Evolutionary conservation across 2,329 filamentous ascomycete genomes (phyloP), one percentile per base, ranked within the genome.

Genomic region (Xylaria sp.): DNA sequence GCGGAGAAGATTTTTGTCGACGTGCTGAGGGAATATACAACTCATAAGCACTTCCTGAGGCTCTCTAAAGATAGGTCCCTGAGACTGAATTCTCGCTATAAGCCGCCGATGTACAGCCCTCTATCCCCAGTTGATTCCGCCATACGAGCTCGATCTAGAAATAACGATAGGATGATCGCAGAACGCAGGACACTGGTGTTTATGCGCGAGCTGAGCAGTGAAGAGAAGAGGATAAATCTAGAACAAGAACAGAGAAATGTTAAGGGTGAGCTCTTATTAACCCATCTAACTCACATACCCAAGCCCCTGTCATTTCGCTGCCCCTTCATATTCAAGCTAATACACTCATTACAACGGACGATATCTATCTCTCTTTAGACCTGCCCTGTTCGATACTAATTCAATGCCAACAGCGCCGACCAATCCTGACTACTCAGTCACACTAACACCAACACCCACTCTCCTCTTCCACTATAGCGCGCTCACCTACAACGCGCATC

Each of bases 381-480:
- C 5, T 5, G 3, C 17, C n/a, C 27, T 9, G 12, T 3, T 19
- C 3, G 24, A 24, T n/a, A 21, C 11, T 59, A 50, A 61, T n/a
- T 27, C 1, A 17, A 30, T 34, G 17, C 14, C 27, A 36, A 60
- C 51, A 69, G 66, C 61, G 9, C 51, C 39, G 42, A 57, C 56
- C 17, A 82, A 82, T 78, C 59, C 78, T 79, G 32, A 75, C 79
- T 61, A 48, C 75, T 76, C 76, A 24, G 77, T 92, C 73, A 81
- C 82, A 0, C 81, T 97, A 27, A 86, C 81, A 0, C 93, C 94
- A 0, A 90, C 90, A 2, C 84, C 87, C 2, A 83, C 86, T 4
- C 86, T 98, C 4, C 88, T 99, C 62, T 97, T 97, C 82, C 89
- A 94, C 67, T 98, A 95, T 83, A 96, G 92, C 21, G 94, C 94